Evolutionary conservation across 257 asterid species (phyloP), one percentile per base, ranked within the genome.

Genomic region (Mentha longifolia): DNA sequence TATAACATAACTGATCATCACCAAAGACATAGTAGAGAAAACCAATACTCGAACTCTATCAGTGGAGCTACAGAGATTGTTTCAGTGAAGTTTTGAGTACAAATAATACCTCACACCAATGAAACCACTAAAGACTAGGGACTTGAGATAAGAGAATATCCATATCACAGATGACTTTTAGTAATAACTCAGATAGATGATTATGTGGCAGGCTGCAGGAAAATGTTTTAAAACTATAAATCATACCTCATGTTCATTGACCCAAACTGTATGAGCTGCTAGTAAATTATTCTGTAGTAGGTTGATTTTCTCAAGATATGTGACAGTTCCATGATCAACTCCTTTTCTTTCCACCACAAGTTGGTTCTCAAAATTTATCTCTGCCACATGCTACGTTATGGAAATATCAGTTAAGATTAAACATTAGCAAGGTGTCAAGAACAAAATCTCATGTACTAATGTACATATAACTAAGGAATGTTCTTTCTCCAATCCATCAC

Each of bases 201-300:
- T 65, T 9, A n/a, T 31, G 20, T 22, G 20, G 10, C 15, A n/a
- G 16, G 64, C 59, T 22, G 22, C 57, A 22, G 25, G 25, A 22
- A 22, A 22, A 22, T 22, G 25, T 1, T 22, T 28, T 12, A 33
- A 2, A 4, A 33, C 45, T 7, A 3, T 33, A 35, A 68, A 62
- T 10, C 75, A 50, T 74, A 67, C 96, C 94, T 88, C 96, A 56
- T 81, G 76, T 57, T 82, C 82, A 42, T 86, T 77, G 60, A 88
- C 90, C 97, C 97, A 91, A 60, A 88, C 97, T 46, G 96, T 65
- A 83, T 91, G 97, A 79, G 92, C 97, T 62, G 92, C 90, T 70
- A 91, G 83, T 77, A 91, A 78, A 74, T 91, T 84, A 68, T 75
- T 75, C 49, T 67, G 82, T 13, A 91, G 90, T 70, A 86, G 83